A percentile compares a stretch with the other conserved stretches of the same genome.
Conservation (phyloP, 2,329 filamentous ascomycete genomes). For the Calonectria hawksworthii region DNA sequence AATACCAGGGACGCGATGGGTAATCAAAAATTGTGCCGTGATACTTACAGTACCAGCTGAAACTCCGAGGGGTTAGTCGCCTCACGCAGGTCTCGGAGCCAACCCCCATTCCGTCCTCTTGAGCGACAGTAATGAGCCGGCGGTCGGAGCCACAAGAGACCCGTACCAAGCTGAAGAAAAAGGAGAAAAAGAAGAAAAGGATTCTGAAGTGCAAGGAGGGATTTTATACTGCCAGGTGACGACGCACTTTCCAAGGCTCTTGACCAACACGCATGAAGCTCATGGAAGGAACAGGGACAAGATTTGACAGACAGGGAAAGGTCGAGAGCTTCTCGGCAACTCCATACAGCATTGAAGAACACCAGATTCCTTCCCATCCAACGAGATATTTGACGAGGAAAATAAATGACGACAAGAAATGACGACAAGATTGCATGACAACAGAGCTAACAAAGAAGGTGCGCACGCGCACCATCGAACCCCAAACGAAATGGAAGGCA, state of each 20-base stretch:
- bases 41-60: background rate
- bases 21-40: constrained; percentile 3
- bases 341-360: no score
- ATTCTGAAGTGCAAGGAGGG: no score
- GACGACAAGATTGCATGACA: background rate
- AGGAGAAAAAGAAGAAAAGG: background rate
- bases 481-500: background rate
- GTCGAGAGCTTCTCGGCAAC: no score
- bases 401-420: background rate
- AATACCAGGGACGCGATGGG: background rate
- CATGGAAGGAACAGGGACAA: background rate
- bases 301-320: background rate
- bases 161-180: background rate
- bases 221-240: background rate
- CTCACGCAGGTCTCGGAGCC: constrained; percentile 1
- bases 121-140: background rate
- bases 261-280: background rate
- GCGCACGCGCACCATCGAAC: background rate
- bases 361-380: background rate
- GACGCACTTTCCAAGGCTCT: background rate
- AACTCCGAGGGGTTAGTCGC: background rate
- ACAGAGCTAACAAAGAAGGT: background rate
- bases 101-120: background rate
- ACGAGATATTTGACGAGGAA: background rate
- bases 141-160: background rate